Percentiles rank a stretch among this genome's conserved stretches.
These are phyloP conservation scores for Incumbomyces lentus DNA, from an alignment of 2,329 filamentous ascomycete species.

Conservation along the genomic window DNA sequence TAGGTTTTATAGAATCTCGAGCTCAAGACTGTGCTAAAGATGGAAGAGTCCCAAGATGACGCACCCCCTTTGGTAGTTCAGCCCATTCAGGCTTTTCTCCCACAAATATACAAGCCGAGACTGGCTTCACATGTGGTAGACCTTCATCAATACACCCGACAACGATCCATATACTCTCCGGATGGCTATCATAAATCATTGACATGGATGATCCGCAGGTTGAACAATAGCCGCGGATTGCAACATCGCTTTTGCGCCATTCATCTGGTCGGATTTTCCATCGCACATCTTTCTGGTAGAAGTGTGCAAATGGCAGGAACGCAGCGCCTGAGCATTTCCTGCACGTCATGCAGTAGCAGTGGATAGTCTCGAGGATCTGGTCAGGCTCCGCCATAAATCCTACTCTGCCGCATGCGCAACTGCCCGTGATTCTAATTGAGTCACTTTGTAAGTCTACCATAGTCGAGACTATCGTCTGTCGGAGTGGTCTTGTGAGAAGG, in stretches of 20 bases:
- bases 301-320: constrained; percentile 34
- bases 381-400: constrained; percentile 22
- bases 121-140: constrained; percentile 20
- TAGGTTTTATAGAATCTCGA: too few relatives aligned
- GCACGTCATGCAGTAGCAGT: constrained; percentile 42
- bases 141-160: constrained; percentile 35
- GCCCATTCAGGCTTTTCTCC: constrained; percentile 32
- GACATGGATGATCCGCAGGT: constrained; percentile 38
- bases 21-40: too few relatives aligned
- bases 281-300: constrained; percentile 23
- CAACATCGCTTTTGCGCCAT: constrained; percentile 29
- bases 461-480: not conserved
- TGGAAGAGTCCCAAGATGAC: too few relatives aligned
- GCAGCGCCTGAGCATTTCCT: constrained; percentile 38
- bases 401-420: constrained; percentile 17
- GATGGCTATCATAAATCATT: constrained; percentile 31
- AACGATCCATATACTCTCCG: constrained; percentile 26
- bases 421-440: constrained; percentile 11
- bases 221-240: constrained; percentile 36
- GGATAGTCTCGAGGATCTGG: constrained; percentile 21
- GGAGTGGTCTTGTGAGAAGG: too few relatives aligned
- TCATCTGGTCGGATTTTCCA: constrained; percentile 28
- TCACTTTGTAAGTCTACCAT: not conserved
- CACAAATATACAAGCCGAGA: constrained; percentile 36
- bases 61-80: constrained; percentile 28